Conservation (phyloP, 2,329 filamentous ascomycete genomes). For the Fusarium sp. region DNA sequence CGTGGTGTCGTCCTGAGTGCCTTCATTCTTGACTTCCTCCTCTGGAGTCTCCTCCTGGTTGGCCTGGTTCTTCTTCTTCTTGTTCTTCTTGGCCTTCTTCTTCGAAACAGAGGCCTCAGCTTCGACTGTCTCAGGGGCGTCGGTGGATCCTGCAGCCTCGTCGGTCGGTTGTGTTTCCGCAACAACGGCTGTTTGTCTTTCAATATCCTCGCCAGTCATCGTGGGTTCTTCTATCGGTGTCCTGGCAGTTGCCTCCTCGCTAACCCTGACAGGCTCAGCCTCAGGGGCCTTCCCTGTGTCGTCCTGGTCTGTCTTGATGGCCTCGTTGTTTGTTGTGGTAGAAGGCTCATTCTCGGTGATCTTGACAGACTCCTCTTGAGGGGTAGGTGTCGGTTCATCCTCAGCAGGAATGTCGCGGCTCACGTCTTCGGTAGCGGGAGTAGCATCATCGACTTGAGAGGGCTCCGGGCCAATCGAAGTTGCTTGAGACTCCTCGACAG, state of each 20-base stretch:
- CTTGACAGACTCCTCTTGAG: slow-evolving; percentile 5
- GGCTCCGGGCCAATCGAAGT: slow-evolving; percentile 33
- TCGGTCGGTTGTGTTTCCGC: background rate
- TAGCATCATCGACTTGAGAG: slow-evolving; percentile 41
- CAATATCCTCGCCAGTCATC: background rate
- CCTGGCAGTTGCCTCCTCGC: background rate
- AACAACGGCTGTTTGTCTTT: background rate
- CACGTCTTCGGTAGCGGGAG: background rate
- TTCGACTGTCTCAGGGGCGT: slow-evolving; percentile 19
- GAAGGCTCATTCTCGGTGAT: background rate
- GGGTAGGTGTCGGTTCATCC: background rate
- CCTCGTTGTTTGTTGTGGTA: background rate
- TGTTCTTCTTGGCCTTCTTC: slow-evolving; percentile 52
- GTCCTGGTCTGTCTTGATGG: background rate
- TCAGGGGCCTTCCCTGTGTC: background rate
- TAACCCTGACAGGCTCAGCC: background rate
- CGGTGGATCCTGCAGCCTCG: slow-evolving; percentile 2
- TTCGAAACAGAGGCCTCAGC: slow-evolving; percentile 20
- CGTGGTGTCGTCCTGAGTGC: background rate
- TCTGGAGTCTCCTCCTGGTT: slow-evolving; percentile 14
- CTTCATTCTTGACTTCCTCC: slow-evolving; percentile 16
- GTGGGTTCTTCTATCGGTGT: background rate
- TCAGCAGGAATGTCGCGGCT: background rate
- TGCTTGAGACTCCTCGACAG: slow-evolving; percentile 43
- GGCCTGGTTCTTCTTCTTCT: slow-evolving; percentile 46